Percentiles rank a stretch among this genome's conserved stretches.
phyloP scores from a whole-genome alignment of 768 basidiomycete species.

The Xerocomus potaroensis region DNA sequence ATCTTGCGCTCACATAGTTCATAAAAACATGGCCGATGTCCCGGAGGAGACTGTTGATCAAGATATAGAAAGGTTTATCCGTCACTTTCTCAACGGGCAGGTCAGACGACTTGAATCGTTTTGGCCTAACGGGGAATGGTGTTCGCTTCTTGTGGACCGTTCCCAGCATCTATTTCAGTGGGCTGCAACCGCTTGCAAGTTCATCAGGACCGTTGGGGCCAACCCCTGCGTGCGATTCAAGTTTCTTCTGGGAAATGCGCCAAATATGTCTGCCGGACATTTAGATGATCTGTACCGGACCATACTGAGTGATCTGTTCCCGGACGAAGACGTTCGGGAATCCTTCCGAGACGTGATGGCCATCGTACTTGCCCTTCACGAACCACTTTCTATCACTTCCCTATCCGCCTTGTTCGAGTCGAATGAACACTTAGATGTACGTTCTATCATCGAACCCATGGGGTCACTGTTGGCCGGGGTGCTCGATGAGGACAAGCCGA shows the following conservation, averaged over 20 bases:
- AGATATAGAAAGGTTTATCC: neutral
- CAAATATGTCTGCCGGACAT: neutral
- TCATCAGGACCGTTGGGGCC: neutral
- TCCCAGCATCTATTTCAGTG: neutral
- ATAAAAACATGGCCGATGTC: neutral
- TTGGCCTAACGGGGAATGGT: neutral
- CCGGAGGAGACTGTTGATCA: neutral
- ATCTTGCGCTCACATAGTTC: neutral
- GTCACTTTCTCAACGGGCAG: neutral
- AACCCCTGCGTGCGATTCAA: neutral
- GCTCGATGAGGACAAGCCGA: neutral
- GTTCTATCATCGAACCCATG: neutral
- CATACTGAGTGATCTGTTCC: neutral
- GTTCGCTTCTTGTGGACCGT: neutral
- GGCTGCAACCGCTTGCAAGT: neutral
- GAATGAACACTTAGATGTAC: neutral
- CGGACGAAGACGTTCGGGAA: neutral
- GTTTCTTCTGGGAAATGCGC: neutral
- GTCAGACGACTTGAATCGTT: neutral
- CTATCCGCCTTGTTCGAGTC: neutral
- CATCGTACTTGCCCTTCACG: neutral
- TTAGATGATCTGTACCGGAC: neutral
- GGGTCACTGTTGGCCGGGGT: neutral
- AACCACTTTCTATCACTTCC: neutral
- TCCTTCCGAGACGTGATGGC: neutral